These are phyloP conservation scores for Rhizomucor miehei DNA, from an alignment of 371 early-diverging fungal species.

Conservation along the genomic window DNA sequence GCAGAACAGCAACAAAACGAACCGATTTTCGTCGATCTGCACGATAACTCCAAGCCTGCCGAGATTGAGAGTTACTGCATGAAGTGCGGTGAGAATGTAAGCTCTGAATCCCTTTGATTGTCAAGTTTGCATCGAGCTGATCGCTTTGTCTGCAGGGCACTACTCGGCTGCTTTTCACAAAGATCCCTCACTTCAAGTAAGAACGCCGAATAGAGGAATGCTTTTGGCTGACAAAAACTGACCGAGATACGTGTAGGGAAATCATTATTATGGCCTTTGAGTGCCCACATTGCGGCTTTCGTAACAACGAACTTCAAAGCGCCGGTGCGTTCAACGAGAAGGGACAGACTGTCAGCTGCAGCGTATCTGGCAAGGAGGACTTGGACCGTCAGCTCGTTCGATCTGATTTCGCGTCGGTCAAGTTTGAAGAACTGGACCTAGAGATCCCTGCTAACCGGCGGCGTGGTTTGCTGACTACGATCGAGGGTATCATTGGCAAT, in stretches of 20 bases:
- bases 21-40: slow-evolving; percentile 71
- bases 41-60: slow-evolving; percentile 58
- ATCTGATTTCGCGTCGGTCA: slow-evolving; percentile 78
- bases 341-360: slow-evolving; percentile 70
- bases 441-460: slow-evolving; percentile 83
- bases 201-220: not conserved
- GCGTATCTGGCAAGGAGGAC: slow-evolving; percentile 67
- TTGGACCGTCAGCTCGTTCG: slow-evolving; percentile 91
- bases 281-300: slow-evolving; percentile 88
- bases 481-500: slow-evolving; percentile 82
- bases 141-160: slow-evolving; percentile 55
- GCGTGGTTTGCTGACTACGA: slow-evolving; percentile 81
- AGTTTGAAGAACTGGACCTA: slow-evolving; percentile 82
- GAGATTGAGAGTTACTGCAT: slow-evolving; percentile 92
- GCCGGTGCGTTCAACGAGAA: slow-evolving; percentile 78
- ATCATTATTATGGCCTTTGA: slow-evolving; percentile 93
- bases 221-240: too few relatives aligned
- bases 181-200: slow-evolving; percentile 88
- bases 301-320: slow-evolving; percentile 90
- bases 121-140: not conserved
- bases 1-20: slow-evolving; percentile 16
- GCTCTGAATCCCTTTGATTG: slow-evolving; percentile 5
- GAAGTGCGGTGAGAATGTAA: slow-evolving; percentile 84
- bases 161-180: slow-evolving; percentile 84
- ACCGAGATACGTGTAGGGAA: slow-evolving; percentile 50